phyloP scores from a whole-genome alignment of 495 filamentous ascomycete genomes.

The Penicillium macrosclerotiorum region DNA sequence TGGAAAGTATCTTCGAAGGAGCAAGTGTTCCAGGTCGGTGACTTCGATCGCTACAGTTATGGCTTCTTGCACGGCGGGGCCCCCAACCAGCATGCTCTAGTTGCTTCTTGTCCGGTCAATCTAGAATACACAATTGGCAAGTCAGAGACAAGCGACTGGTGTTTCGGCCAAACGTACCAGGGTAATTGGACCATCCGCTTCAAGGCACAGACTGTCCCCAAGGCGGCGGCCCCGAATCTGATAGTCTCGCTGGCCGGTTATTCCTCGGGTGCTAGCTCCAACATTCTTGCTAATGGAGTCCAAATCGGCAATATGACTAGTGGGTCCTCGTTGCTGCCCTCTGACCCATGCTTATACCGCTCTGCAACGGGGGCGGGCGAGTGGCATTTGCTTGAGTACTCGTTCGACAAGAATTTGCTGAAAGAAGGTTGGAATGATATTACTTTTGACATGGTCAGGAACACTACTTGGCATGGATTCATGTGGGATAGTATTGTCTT shows the following conservation, averaged over 20 bases:
- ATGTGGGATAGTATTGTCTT: constrained; percentile 5
- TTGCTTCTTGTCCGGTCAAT: neutral
- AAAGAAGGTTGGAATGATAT: constrained; percentile 3
- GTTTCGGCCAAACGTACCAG: neutral
- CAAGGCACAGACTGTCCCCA: neutral
- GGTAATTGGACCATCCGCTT: constrained; percentile 4
- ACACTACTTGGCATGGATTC: constrained; percentile 6
- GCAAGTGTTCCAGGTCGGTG: constrained; percentile 3
- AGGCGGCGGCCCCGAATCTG: neutral
- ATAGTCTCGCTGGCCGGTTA: constrained; percentile 3
- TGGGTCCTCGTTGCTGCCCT: neutral
- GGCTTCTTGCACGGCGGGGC: constrained; percentile 2
- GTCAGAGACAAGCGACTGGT: neutral
- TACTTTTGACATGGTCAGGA: constrained; percentile 2
- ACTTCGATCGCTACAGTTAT: constrained; percentile 5
- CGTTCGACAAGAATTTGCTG: neutral
- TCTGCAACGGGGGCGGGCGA: constrained; percentile 1
- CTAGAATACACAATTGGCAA: neutral
- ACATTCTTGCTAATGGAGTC: constrained; percentile 1
- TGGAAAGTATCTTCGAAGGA: neutral
- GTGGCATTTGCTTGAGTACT: constrained; percentile 3
- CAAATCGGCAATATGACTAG: constrained; percentile 5
- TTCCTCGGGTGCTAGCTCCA: neutral
- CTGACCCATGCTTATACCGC: constrained; percentile 2
- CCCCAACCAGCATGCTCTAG: neutral